phyloP scores from a whole-genome alignment of 768 basidiomycete species.

The Russula abietina region DNA sequence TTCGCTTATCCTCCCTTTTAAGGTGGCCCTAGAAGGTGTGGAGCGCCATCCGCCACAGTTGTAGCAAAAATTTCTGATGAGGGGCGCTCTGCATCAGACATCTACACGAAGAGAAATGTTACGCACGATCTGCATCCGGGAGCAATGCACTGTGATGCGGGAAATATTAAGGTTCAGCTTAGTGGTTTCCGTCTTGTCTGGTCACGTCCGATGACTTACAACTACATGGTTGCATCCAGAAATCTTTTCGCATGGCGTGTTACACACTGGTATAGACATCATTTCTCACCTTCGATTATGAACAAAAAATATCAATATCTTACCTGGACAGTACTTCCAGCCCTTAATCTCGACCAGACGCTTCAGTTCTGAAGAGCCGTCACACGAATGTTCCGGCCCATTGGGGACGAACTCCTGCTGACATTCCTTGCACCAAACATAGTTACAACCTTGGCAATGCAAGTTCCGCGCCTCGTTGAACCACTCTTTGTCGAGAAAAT shows the following conservation, averaged over 20 bases:
- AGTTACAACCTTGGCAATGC: slow-evolving; percentile 29
- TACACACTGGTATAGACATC: slow-evolving; percentile 34
- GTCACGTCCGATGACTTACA: slow-evolving; percentile 33
- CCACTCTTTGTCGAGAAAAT: slow-evolving; percentile 28
- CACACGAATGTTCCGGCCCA: slow-evolving; percentile 30
- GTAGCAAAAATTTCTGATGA: slow-evolving; percentile 46
- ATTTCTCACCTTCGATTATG: neutral
- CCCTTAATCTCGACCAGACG: slow-evolving; percentile 29
- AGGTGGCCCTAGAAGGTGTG: too few species aligned
- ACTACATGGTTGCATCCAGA: slow-evolving; percentile 50
- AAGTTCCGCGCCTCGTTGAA: slow-evolving; percentile 27
- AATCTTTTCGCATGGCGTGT: slow-evolving; percentile 46
- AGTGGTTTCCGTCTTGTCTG: neutral
- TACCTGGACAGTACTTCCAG: slow-evolving; percentile 35
- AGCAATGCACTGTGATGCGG: slow-evolving; percentile 40
- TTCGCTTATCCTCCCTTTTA: too few species aligned
- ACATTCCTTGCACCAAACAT: slow-evolving; percentile 34
- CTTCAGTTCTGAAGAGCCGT: slow-evolving; percentile 31
- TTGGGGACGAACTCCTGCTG: slow-evolving; percentile 26
- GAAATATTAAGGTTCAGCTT: neutral
- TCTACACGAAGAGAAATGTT: slow-evolving; percentile 25
- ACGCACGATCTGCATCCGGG: slow-evolving; percentile 48
- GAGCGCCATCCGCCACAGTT: slow-evolving; percentile 34
- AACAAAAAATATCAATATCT: neutral
- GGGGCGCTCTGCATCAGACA: neutral